Conservation (phyloP, 495 filamentous ascomycete genomes). For the Penicillium riverlandense region DNA sequence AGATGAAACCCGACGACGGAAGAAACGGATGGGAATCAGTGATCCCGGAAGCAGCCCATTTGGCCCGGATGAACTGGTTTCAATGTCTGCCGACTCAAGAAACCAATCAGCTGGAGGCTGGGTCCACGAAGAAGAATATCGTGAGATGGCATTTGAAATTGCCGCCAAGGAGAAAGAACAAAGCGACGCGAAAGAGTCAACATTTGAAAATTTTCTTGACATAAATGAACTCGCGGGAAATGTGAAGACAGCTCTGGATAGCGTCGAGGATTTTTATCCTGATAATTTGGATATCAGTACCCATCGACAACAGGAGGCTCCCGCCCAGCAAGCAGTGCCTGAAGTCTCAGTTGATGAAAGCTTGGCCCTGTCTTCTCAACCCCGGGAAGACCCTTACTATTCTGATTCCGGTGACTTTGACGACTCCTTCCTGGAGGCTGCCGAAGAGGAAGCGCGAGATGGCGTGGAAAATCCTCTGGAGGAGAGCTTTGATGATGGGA, state of each 20-base stretch:
- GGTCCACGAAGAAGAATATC: conserved; percentile 87
- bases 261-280: conserved; percentile 78
- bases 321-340: conserved; percentile 5
- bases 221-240: conserved; percentile 42
- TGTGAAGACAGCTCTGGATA: conserved; percentile 71
- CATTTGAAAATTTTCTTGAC: conserved; percentile 59
- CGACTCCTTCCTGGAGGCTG: neutral
- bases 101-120: conserved; percentile 62
- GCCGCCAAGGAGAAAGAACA: conserved; percentile 53
- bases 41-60: conserved; percentile 67
- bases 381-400: neutral
- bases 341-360: conserved; percentile 41
- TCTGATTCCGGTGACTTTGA: conserved; percentile 1
- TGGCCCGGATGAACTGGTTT: conserved; percentile 67
- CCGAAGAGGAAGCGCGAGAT: neutral
- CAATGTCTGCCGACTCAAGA: conserved; percentile 77
- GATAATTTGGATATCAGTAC: conserved; percentile 18
- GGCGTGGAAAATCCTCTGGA: neutral
- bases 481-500: conserved; percentile 21
- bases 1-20: conserved; percentile 78
- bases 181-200: conserved; percentile 35
- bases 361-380: conserved; percentile 39
- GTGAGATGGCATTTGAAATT: conserved; percentile 51
- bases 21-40: conserved; percentile 53
- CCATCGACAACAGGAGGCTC: neutral